These are phyloP conservation scores for Stereum hirsutum DNA, from an alignment of 1,284 basidiomycete species.

Conservation along the genomic window DNA sequence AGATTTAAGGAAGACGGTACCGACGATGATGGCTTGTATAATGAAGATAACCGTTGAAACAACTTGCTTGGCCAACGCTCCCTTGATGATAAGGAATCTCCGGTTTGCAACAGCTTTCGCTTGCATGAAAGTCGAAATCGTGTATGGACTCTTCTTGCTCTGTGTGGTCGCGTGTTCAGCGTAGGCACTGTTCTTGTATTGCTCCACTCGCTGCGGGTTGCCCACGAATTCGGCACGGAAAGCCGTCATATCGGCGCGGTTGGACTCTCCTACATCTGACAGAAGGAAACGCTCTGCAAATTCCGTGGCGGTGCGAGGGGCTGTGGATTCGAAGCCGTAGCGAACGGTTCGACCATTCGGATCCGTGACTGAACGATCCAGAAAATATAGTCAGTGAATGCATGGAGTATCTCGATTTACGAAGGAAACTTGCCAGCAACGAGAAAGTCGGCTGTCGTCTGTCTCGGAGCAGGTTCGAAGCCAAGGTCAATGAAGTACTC, in stretches of 20 bases:
- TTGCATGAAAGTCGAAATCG: constrained; percentile 38
- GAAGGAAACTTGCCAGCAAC: constrained; percentile 23
- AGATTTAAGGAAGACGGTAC: constrained; percentile 67
- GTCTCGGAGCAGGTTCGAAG: constrained; percentile 42
- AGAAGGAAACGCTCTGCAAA: constrained; percentile 38
- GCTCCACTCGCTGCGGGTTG: constrained; percentile 15
- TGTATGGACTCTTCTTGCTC: constrained; percentile 20
- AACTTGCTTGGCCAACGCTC: constrained; percentile 33
- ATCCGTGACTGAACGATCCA: constrained; percentile 29
- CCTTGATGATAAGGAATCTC: constrained; percentile 59
- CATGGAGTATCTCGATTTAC: neutral
- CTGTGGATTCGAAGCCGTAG: constrained; percentile 20
- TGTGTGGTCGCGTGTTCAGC: constrained; percentile 37
- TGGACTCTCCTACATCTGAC: constrained; percentile 27
- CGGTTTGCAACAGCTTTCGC: constrained; percentile 56
- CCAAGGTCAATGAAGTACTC: constrained; percentile 57
- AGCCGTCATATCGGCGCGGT: constrained; percentile 33
- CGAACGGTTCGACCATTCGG: constrained; percentile 1
- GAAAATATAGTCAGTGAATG: neutral
- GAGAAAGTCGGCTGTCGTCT: constrained; percentile 56
- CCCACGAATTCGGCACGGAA: constrained; percentile 30
- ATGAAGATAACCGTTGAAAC: constrained; percentile 28
- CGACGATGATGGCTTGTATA: constrained; percentile 64
- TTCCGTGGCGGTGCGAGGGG: constrained; percentile 41
- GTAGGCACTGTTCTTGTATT: constrained; percentile 39